Base-by-base conservation (phyloP, 2,329 filamentous ascomycete species). In the Blastomyces gilchristii region DNA sequence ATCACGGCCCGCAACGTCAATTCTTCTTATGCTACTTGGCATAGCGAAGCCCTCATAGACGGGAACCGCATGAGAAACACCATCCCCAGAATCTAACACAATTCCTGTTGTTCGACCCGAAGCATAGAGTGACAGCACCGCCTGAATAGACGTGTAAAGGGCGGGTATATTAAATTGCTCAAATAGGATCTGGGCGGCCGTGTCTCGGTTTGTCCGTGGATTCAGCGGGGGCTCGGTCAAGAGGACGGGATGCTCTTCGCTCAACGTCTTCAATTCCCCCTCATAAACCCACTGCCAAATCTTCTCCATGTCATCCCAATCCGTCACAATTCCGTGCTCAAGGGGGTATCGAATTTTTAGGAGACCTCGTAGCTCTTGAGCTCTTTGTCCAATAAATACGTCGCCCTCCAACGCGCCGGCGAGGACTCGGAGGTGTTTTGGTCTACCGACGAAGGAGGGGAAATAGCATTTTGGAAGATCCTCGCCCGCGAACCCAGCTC, bases 301-400 rank as follows among this genome's bases (percentile, higher is more conserved):
- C 79, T 91, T 87, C 81, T 99, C 94, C 94, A 99, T 99, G 74
- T 99, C 94, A 74, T 97, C 94, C 94, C 94, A 99, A 77, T 99
- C 91, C 69, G 94, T 99, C 67, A 99, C 94, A 71, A 99, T 95
- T 70, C 94, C 94, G 75, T 99, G 94, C 79, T 97, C 94, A 62
- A 99, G 80, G 54, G 94, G 94, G 75, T 97, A 97, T 68, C 87
- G 84, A 71, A 99, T 97, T 83, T 97, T 99, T 70, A 99, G 83
- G 65, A 99, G 80, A 2, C 94, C 94, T 72, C 93, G 86, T 71
- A 96, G 82, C 73, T 97, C 92, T 70, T 91, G 89, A 64, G 93
- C 92, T 75, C 91, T 88, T 71, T 92, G 88, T 60, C 94, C 94
- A 74, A 99, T 97, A 77, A 99, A 99, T 61, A 96, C 88, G 74